phyloP scores from a whole-genome alignment of 2,329 filamentous ascomycete species.

The Colletotrichum endophyticum region DNA sequence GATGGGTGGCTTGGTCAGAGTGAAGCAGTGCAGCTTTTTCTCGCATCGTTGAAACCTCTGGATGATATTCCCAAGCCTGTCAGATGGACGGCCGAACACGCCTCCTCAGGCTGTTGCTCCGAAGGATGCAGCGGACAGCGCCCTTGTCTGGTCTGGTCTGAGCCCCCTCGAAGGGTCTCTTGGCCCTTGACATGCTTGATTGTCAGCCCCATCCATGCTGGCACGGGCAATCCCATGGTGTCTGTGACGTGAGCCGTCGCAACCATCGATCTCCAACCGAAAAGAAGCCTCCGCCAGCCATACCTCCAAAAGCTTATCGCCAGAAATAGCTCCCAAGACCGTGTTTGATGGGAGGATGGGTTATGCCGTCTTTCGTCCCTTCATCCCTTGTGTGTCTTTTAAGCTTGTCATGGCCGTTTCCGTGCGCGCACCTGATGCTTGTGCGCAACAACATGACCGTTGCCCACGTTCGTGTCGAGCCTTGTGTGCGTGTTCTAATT shows the following conservation, averaged over 20 bases:
- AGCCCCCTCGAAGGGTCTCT: background rate
- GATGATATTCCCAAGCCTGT: background rate
- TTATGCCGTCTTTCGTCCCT: background rate
- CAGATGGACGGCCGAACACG: background rate
- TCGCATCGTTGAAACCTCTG: background rate
- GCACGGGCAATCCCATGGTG: conserved; percentile 12
- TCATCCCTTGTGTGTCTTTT: conserved; percentile 12
- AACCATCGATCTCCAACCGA: conserved; percentile 12
- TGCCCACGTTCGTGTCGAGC: background rate
- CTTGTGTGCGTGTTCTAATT: conserved; percentile 3
- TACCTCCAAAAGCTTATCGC: conserved; percentile 18
- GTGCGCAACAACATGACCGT: background rate
- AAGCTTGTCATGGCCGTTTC: conserved; percentile 17
- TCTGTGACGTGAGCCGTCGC: conserved; percentile 21
- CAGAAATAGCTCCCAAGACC: conserved; percentile 1
- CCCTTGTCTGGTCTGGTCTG: background rate
- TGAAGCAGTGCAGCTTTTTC: background rate
- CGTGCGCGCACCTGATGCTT: background rate
- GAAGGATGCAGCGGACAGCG: background rate
- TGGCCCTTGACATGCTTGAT: background rate
- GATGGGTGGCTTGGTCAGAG: background rate
- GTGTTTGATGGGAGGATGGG: background rate
- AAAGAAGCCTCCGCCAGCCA: background rate
- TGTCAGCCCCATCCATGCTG: conserved; percentile 1
- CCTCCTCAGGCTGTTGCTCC: conserved; percentile 7